Conservation (phyloP, 169 alveolate species). For the Cryptosporidium muris region DNA sequence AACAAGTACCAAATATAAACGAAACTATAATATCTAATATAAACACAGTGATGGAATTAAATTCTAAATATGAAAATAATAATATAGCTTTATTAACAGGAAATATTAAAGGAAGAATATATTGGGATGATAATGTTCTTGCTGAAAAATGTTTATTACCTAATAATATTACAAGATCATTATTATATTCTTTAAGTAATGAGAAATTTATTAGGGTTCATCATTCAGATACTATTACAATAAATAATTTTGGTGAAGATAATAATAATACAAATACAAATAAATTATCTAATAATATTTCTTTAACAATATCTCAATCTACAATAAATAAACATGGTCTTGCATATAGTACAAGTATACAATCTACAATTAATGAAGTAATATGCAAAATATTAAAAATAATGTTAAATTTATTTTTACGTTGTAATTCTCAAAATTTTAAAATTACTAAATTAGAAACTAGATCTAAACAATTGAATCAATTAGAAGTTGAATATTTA, state of each 20-base stretch:
- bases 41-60: background rate
- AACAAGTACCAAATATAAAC: background rate
- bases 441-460: slow-evolving; percentile 51
- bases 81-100: no score
- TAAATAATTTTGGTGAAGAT: background rate
- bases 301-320: slow-evolving; percentile 35
- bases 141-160: slow-evolving; percentile 66
- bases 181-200: slow-evolving; percentile 45
- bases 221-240: slow-evolving; percentile 57
- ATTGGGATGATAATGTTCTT: slow-evolving; percentile 57
- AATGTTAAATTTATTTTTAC: slow-evolving; percentile 22
- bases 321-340: slow-evolving; percentile 55
- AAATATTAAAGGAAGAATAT: slow-evolving; percentile 27
- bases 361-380: slow-evolving; percentile 16
- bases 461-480: slow-evolving; percentile 59
- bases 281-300: slow-evolving; percentile 2
- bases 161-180: slow-evolving; percentile 31
- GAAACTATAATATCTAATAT: background rate
- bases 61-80: background rate
- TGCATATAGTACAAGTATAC: slow-evolving; percentile 34
- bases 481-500: slow-evolving; percentile 41
- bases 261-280: background rate
- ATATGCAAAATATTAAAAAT: slow-evolving; percentile 31
- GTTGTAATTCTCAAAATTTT: slow-evolving; percentile 31
- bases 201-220: slow-evolving; percentile 60